phyloP scores from a whole-genome alignment of 2,329 filamentous ascomycete species.

The Incumbomyces delicatus region DNA sequence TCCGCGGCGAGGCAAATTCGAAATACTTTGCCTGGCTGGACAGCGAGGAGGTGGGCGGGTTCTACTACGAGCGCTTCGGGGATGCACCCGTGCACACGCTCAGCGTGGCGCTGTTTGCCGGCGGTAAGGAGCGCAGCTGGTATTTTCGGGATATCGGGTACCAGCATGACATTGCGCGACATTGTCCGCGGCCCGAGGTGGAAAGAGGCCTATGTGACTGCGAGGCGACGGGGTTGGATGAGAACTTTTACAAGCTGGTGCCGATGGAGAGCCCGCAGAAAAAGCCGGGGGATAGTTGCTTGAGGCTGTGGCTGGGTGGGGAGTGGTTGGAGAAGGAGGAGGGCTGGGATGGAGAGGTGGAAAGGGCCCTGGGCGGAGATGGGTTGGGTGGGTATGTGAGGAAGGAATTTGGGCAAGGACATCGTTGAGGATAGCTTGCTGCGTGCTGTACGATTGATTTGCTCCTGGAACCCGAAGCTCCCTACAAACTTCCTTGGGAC shows the following conservation, averaged over 20 bases:
- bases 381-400: slow-evolving; percentile 34
- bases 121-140: slow-evolving; percentile 40
- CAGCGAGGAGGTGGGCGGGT: slow-evolving; percentile 31
- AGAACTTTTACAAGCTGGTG: slow-evolving; percentile 39
- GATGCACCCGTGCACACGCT: slow-evolving; percentile 46
- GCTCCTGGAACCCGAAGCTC: too few species aligned
- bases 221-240: slow-evolving; percentile 36
- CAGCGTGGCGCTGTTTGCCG: slow-evolving; percentile 45
- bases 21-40: slow-evolving; percentile 44
- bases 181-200: slow-evolving; percentile 16
- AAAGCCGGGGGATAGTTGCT: slow-evolving; percentile 39
- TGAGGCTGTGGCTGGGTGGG: slow-evolving; percentile 33
- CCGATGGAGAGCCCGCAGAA: slow-evolving; percentile 39
- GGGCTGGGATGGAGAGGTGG: slow-evolving; percentile 33
- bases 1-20: slow-evolving; percentile 39
- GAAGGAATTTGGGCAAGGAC: slow-evolving; percentile 7
- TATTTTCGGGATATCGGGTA: slow-evolving; percentile 42
- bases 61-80: slow-evolving; percentile 39
- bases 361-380: slow-evolving; percentile 35
- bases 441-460: too few species aligned
- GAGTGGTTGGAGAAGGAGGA: slow-evolving; percentile 35
- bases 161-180: slow-evolving; percentile 37
- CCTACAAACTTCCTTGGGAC: too few species aligned
- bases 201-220: slow-evolving; percentile 29
- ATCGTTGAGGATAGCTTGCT: too few species aligned